Base-by-base conservation (phyloP, 108 stramenopile species). In the Nitzschia sp. region DNA sequence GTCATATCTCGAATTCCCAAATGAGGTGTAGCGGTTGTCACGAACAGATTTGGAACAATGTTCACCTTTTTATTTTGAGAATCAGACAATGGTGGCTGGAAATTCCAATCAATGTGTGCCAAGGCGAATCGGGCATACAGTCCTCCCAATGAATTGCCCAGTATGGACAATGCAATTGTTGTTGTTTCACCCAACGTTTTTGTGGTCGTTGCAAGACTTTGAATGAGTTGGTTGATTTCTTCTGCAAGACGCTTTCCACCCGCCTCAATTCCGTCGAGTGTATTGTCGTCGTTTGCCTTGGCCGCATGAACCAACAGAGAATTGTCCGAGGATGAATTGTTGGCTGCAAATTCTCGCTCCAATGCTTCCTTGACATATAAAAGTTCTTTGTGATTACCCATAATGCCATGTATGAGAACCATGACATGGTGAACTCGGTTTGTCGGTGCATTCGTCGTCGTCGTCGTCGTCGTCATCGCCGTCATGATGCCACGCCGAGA, bases 101-200 rank as follows among this genome's bases (percentile, higher is more conserved):
- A 9, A 19, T 51, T 51, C 49, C 57, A 76, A 9, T 77, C 57
- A 27, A 93, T 68, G 25, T 85, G 54, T 9, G 84, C 67, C 32
- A 90, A 32, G 11, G 93, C 89, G 55, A 84, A 85, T 51, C 93
- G 75, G 17, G 70, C 82, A 70, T 91, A 91, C 0, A 94, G 64
- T n/a, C 93, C 93, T 32, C 93, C 93, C 30, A 94, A 61, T 3
- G 85, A 86, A 70, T 94, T 89, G 21, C 93, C 93, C 9, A 89
- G 70, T 24, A 94, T 70, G 9, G 84, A 82, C 27, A 94, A 59
- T 8, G 54, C 21, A n/a, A 54, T 28, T 11, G 17, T 23, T 24
- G 5, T n/a, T 21, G 18, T 62, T 55, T 26, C 24, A 32, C 34
- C 15, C 26, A 4, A 5, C 21, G 19, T 4, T 11, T 42, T 15